phyloP scores from a whole-genome alignment of 257 asterid species.

The Solanum pennellii region DNA sequence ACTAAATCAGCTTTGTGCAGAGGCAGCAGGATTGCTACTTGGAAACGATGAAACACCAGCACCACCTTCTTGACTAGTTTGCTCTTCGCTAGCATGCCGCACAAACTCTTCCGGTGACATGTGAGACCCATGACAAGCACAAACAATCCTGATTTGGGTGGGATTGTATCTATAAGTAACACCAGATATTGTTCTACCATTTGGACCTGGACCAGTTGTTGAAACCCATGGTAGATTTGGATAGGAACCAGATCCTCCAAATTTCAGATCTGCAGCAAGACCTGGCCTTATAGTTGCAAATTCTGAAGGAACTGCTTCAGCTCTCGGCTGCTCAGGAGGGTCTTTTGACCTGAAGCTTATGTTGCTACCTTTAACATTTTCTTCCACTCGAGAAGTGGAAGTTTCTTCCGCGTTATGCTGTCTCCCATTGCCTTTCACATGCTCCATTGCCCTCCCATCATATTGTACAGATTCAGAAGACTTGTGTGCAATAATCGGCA shows the following conservation, averaged over 20 bases:
- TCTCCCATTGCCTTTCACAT: constrained; percentile 38
- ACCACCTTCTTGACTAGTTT: constrained; percentile 22
- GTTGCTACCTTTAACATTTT: constrained; percentile 32
- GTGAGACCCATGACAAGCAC: constrained; percentile 94
- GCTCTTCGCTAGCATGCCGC: constrained; percentile 66
- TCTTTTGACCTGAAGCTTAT: constrained; percentile 29
- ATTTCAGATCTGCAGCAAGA: constrained; percentile 70
- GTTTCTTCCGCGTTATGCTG: constrained; percentile 53
- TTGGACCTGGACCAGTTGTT: constrained; percentile 67
- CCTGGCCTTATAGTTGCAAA: constrained; percentile 84
- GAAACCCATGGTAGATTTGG: constrained; percentile 97
- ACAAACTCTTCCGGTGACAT: constrained; percentile 88
- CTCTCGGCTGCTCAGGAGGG: constrained; percentile 33
- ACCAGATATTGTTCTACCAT: constrained; percentile 84
- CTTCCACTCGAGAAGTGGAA: constrained; percentile 38
- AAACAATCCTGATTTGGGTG: constrained; percentile 74
- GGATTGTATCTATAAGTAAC: constrained; percentile 82
- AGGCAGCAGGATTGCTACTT: constrained; percentile 57
- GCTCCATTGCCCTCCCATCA: constrained; percentile 45
- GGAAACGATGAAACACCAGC: constrained; percentile 42
- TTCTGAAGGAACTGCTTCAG: constrained; percentile 51
- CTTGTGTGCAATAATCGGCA: constrained; percentile 30
- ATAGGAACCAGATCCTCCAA: constrained; percentile 78
- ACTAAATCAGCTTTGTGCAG: constrained; percentile 54
- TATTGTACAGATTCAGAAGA: constrained; percentile 43